Conservation (phyloP, 108 stramenopile species). For the Cyclotella choctawhatcheeana region DNA sequence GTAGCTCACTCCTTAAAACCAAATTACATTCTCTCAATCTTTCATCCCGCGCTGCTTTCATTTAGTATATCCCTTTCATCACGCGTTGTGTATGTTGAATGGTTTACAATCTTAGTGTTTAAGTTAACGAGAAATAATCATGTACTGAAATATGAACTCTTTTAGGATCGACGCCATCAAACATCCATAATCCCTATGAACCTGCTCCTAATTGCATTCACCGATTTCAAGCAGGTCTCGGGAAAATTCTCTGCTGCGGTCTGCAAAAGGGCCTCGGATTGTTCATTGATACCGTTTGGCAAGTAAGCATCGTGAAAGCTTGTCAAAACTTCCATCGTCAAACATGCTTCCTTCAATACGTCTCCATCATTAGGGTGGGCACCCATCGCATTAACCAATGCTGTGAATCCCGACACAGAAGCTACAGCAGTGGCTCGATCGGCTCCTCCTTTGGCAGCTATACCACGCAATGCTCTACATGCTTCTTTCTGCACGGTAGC, state of each 20-base stretch:
- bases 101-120: too few relatives aligned
- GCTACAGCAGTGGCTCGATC: constrained; percentile 85
- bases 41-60: too few relatives aligned
- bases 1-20: too few relatives aligned
- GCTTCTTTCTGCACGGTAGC: constrained; percentile 79
- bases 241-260: constrained; percentile 73
- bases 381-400: constrained; percentile 77
- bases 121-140: too few relatives aligned
- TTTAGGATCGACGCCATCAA: too few relatives aligned
- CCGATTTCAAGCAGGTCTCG: constrained; percentile 56
- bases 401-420: constrained; percentile 80
- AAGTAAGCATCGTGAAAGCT: constrained; percentile 70
- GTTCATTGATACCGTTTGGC: constrained; percentile 67
- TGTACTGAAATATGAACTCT: too few relatives aligned
- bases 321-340: constrained; percentile 65
- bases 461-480: constrained; percentile 70
- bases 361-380: constrained; percentile 63
- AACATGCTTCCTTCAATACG: constrained; percentile 73
- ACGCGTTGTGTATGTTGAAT: too few relatives aligned
- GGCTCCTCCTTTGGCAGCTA: constrained; percentile 71
- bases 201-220: constrained; percentile 42
- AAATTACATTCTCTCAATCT: too few relatives aligned
- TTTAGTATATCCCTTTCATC: too few relatives aligned
- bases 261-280: constrained; percentile 71
- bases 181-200: constrained; percentile 9